phyloP scores from a whole-genome alignment of 257 asterid genomes.

The Ballota nigra region DNA sequence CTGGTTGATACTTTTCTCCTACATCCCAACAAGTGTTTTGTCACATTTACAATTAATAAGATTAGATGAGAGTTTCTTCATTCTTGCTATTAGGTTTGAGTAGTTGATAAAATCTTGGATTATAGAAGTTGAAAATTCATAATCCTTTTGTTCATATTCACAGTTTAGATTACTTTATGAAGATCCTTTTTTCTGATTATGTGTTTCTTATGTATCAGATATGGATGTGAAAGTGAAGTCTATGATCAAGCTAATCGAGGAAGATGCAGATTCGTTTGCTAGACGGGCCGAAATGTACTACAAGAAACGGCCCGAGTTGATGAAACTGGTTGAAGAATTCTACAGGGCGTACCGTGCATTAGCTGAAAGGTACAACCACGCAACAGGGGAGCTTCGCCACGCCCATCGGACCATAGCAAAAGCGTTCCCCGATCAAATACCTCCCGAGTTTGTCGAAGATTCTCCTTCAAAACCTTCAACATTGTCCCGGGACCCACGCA shows the following conservation, averaged over 20 bases:
- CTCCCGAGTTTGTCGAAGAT: conserved; percentile 58
- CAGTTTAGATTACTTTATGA: not conserved
- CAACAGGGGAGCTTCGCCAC: conserved; percentile 80
- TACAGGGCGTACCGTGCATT: conserved; percentile 91
- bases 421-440: conserved; percentile 85
- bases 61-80: not conserved
- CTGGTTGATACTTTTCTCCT: conserved; percentile 41
- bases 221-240: conserved; percentile 84
- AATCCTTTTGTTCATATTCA: not conserved
- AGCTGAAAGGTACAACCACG: conserved; percentile 86
- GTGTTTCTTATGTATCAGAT: conserved; percentile 42
- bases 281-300: conserved; percentile 95
- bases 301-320: conserved; percentile 88
- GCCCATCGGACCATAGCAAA: conserved; percentile 85
- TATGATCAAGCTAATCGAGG: conserved; percentile 94
- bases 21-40: no score
- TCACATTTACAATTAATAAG: not conserved
- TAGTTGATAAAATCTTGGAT: not conserved
- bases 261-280: conserved; percentile 96
- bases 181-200: not conserved
- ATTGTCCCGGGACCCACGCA: conserved; percentile 41
- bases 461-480: conserved; percentile 51
- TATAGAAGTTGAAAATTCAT: no score
- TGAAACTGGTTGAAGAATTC: conserved; percentile 89
- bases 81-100: not conserved